Evolutionary conservation across 2,329 filamentous ascomycete species (phyloP).

Genomic region (Arthrobotrys entomopaga): DNA sequence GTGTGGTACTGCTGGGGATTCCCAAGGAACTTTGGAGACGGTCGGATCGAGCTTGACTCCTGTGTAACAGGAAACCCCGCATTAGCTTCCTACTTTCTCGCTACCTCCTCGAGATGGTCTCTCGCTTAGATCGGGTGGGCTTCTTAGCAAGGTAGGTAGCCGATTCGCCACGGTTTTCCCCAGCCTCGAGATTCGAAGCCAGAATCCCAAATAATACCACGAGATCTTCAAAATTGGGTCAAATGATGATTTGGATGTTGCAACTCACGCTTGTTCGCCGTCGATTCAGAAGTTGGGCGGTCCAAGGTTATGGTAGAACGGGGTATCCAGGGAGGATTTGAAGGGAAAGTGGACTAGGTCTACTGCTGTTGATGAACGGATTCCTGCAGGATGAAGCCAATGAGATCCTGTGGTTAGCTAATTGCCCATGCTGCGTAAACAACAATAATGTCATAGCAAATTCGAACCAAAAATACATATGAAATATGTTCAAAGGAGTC

Average conservation of each 20-base stretch:
- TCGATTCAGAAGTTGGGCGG: conserved; percentile 52
- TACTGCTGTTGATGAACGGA: conserved; percentile 51
- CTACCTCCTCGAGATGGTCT: neutral
- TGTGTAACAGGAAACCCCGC: conserved; percentile 30
- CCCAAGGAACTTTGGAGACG: conserved; percentile 52
- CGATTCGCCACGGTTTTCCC: conserved; percentile 34
- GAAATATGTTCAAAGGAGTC: neutral
- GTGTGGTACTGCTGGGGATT: conserved; percentile 34
- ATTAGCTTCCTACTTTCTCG: conserved; percentile 25
- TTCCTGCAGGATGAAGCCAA: conserved; percentile 30
- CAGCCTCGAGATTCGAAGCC: neutral
- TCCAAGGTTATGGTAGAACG: conserved; percentile 52
- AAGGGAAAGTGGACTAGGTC: conserved; percentile 4
- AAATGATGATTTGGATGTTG: neutral
- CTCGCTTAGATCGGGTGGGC: conserved; percentile 17
- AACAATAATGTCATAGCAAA: neutral
- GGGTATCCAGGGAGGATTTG: conserved; percentile 26
- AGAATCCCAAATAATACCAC: neutral
- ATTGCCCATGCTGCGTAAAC: conserved; percentile 24
- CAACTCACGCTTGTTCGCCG: conserved; percentile 54
- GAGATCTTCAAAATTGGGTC: neutral
- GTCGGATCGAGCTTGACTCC: conserved; percentile 55
- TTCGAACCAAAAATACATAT: conserved; percentile 21
- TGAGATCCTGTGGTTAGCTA: conserved; percentile 51
- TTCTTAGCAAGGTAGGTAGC: conserved; percentile 26